Percentiles rank a stretch among this genome's conserved stretches.
Evolutionary conservation across 768 basidiomycete species (phyloP).

Genomic region (Clavaria fumosa): DNA sequence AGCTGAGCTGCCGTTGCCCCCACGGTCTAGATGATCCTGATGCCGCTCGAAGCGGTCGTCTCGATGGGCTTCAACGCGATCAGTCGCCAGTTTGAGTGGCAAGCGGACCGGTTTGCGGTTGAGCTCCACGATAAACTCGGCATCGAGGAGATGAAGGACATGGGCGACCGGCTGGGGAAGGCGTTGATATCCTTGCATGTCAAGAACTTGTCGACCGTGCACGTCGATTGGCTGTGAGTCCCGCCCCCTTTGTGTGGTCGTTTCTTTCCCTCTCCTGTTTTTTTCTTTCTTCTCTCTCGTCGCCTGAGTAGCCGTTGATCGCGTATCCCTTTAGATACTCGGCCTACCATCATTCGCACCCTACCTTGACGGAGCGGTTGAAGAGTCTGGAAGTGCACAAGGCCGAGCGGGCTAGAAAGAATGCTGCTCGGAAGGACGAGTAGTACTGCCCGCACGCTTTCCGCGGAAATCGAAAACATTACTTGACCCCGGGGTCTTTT

Average conservation of each 20-base stretch:
- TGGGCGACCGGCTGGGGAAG: constrained; percentile 72
- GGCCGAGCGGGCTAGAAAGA: constrained; percentile 17
- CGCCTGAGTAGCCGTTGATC: constrained; percentile 3
- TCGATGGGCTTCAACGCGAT: constrained; percentile 65
- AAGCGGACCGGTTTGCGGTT: constrained; percentile 81
- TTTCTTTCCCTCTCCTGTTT: no score
- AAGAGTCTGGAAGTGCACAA: constrained; percentile 64
- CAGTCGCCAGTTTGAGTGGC: constrained; percentile 78
- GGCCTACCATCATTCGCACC: constrained; percentile 92
- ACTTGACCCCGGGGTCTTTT: no score
- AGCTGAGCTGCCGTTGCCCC: no score
- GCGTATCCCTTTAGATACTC: constrained; percentile 46
- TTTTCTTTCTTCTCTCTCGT: no score
- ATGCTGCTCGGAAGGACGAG: constrained; percentile 21
- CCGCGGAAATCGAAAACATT: no score
- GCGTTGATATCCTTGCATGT: constrained; percentile 80
- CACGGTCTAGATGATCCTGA: constrained; percentile 49
- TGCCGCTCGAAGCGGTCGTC: constrained; percentile 63
- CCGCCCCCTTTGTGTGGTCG: no score
- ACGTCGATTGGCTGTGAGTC: constrained; percentile 83
- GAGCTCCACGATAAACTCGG: constrained; percentile 42
- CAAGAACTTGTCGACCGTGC: constrained; percentile 84
- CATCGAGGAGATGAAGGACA: constrained; percentile 51
- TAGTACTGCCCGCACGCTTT: no score
- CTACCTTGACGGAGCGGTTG: constrained; percentile 82